Base-by-base conservation (phyloP, 1,139 yeast genomes). In the Kodamaea anthophila region DNA sequence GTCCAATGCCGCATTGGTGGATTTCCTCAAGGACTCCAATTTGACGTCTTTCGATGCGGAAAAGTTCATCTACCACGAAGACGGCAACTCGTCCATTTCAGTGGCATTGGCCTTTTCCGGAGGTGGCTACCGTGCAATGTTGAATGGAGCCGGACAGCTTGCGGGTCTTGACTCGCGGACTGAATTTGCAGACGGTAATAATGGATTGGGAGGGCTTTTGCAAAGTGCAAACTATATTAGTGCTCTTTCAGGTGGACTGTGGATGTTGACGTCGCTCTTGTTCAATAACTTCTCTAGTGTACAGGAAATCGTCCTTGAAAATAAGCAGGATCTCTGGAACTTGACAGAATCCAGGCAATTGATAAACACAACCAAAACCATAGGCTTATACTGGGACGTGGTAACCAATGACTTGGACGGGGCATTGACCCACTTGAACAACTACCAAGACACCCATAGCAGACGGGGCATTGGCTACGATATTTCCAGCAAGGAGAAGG, bases 71-170 rank as follows among this genome's bases (percentile, higher is more conserved):
- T 55, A 60, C 13, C 34, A 41, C 34, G 41, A 54, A 9, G 42
- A 47, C 49, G 57, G 34, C 44, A 60, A 53, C 37, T 39, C 53
- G 25, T 57, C 69, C 18, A 63, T 72, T 32, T 66, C 60, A 29
- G 65, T 85, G 32, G 96, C 81, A 3, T 49, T 86, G 13, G 87
- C 94, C 3, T 81, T 84, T 48, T 77, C 91, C 5, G 96, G 96
- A 23, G 96, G 96, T 46, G 94, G 96, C 3, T 86, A 84, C 56
- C 70, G 96, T 36, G 94, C 96, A 30, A 84, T 86, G 95, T 58
- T 86, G 24, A 58, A 67, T 33, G 95, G 95, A n/a, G 96, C 94
- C 2, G 96, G 96, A 23, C 77, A 79, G 52, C 55, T 86, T 23
- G 64, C 88, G 10, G 96, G 91, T 1, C 55, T 85, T 36, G 96